Conservation (phyloP, 148 eudicot species). For the Dysphania ambrosioides region DNA sequence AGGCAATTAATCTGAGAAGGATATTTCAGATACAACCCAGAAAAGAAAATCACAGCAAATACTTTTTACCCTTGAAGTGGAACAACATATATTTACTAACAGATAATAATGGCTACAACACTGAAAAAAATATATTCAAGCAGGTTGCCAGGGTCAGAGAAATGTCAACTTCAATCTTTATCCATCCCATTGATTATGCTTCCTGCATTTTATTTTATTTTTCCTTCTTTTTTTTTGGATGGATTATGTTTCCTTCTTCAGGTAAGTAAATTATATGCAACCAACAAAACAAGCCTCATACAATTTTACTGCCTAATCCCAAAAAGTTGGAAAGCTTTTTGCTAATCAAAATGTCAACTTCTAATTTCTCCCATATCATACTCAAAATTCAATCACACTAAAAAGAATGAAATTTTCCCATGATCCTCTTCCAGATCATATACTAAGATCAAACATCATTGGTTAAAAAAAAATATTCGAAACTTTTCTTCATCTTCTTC, state of each 20-base stretch:
- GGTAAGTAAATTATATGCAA: constrained; percentile 5
- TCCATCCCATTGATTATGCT: constrained; percentile 18
- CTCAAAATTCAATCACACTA: too few relatives aligned
- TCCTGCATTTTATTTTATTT: background rate
- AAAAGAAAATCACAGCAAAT: background rate
- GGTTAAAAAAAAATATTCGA: background rate
- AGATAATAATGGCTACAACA: constrained; percentile 1
- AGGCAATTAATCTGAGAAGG: background rate
- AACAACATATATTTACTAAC: background rate
- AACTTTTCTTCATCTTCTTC: background rate
- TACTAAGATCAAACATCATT: background rate
- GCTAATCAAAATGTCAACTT: background rate
- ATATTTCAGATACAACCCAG: background rate
- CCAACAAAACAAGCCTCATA: constrained; percentile 13
- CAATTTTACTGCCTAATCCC: constrained; percentile 1
- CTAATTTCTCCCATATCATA: too few relatives aligned
- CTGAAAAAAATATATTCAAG: constrained; percentile 4
- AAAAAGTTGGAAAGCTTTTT: background rate
- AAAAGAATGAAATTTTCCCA: too few relatives aligned
- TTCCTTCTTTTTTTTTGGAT: background rate
- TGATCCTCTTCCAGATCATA: background rate
- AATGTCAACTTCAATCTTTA: constrained; percentile 30
- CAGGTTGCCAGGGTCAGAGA: constrained; percentile 12
- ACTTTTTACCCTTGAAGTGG: background rate
- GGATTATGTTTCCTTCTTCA: constrained; percentile 21